phyloP scores from a whole-genome alignment of 345 rosid genomes.

The Eucalyptus viminalis region DNA sequence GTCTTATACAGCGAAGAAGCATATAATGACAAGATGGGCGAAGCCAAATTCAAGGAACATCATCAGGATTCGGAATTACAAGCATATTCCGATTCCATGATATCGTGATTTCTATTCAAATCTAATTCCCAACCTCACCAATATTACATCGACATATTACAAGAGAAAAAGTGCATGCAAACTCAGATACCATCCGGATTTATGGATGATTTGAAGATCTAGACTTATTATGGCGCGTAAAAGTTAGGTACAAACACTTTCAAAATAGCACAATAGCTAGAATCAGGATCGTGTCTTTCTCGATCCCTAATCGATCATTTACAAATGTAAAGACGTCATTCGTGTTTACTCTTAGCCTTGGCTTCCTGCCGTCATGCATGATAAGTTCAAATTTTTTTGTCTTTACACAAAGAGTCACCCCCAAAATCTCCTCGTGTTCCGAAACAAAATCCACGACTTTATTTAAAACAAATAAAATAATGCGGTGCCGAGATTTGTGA shows the following conservation, averaged over 20 bases:
- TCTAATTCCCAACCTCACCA: neutral
- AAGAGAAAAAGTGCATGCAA: accelerated
- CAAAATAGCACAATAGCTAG: neutral
- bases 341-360: neutral
- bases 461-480: neutral
- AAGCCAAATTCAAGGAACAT: neutral
- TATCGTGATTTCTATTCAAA: neutral
- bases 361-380: neutral
- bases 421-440: neutral
- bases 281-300: neutral
- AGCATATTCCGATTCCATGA: neutral
- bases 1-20: neutral
- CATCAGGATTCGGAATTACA: neutral
- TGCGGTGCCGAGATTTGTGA: neutral
- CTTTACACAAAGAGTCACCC: neutral
- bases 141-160: neutral
- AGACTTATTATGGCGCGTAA: neutral
- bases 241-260: neutral
- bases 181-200: accelerated
- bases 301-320: neutral
- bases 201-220: neutral
- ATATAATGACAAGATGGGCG: neutral
- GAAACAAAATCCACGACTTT: neutral
- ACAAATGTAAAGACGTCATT: neutral
- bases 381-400: neutral